These are phyloP conservation scores for Eucalyptus marginata DNA, from an alignment of 345 rosid genomes.

Conservation along the genomic window DNA sequence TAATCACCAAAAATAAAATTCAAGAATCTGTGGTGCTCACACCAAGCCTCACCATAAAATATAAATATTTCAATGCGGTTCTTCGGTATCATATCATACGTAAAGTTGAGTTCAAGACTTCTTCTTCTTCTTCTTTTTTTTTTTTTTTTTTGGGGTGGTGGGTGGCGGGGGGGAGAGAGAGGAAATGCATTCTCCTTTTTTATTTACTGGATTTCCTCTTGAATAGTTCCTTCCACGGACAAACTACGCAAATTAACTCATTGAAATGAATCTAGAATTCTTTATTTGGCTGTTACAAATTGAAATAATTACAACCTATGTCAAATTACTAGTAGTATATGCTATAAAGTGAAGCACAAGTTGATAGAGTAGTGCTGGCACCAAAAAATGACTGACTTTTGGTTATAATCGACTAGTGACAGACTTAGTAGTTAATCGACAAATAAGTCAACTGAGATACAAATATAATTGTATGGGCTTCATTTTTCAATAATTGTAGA, in stretches of 20 bases:
- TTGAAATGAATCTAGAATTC: too few species aligned
- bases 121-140: too few species aligned
- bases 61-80: too few species aligned
- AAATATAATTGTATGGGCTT: too few species aligned
- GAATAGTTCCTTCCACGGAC: background rate
- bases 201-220: background rate
- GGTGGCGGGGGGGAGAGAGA: too few species aligned
- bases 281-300: too few species aligned
- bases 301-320: background rate
- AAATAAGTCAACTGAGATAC: too few species aligned
- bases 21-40: background rate
- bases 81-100: background rate
- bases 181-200: background rate
- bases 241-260: too few species aligned
- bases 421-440: background rate
- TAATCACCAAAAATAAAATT: too few species aligned
- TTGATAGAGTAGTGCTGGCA: background rate
- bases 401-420: background rate
- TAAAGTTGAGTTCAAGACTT: background rate
- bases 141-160: too few species aligned
- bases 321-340: background rate
- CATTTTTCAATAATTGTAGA: too few species aligned
- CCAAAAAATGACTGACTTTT: too few species aligned
- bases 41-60: background rate
- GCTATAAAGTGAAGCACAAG: background rate